phyloP scores from a whole-genome alignment of 2,329 filamentous ascomycete species.

The Fusarium nisikadoi region DNA sequence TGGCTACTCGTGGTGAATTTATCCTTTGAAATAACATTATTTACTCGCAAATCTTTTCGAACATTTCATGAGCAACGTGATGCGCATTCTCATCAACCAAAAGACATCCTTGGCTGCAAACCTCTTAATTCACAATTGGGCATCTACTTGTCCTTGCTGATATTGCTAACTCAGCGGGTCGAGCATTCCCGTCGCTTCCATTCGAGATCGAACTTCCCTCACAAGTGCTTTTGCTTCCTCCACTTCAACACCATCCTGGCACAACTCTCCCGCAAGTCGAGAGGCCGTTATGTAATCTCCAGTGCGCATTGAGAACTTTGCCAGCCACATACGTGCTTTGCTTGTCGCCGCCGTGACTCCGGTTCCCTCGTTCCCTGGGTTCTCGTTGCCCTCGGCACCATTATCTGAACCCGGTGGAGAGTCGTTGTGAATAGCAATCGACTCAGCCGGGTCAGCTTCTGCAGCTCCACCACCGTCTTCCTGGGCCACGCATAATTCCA shows the following conservation, averaged over 20 bases:
- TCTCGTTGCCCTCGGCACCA: conserved; percentile 50
- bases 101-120: not conserved
- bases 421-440: conserved; percentile 66
- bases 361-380: conserved; percentile 65
- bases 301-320: conserved; percentile 79
- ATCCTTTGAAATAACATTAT: not conserved
- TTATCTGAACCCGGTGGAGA: conserved; percentile 56
- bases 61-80: conserved; percentile 26
- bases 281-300: conserved; percentile 81
- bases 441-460: conserved; percentile 56
- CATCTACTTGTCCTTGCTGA: conserved; percentile 21
- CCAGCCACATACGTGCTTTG: conserved; percentile 94
- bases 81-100: conserved; percentile 16
- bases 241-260: conserved; percentile 94
- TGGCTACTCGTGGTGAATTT: not conserved
- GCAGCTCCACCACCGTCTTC: conserved; percentile 76
- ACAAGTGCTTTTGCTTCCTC: conserved; percentile 96
- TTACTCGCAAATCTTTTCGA: conserved; percentile 2
- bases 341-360: conserved; percentile 93
- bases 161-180: conserved; percentile 39
- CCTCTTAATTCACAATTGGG: not conserved
- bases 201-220: conserved; percentile 81
- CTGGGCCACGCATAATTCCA: conserved; percentile 94
- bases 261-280: conserved; percentile 87
- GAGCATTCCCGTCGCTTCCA: conserved; percentile 63